Evolutionary conservation across 768 basidiomycete species (phyloP), one percentile per base, ranked within the genome.

Genomic region (Mycena albidolilacea): DNA sequence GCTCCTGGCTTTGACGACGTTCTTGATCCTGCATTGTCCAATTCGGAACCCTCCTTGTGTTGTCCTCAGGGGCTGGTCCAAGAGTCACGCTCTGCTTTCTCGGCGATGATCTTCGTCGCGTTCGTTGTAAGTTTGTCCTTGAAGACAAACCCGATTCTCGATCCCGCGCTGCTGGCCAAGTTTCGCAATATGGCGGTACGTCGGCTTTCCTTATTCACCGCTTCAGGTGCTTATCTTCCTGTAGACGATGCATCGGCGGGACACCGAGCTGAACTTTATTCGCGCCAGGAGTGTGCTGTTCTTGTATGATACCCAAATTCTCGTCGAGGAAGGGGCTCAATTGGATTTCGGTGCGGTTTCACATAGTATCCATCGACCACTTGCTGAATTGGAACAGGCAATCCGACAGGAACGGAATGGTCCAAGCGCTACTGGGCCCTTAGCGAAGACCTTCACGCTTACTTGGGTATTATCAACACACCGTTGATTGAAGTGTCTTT

Each of bases 231-330:
- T 52, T 35, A 21, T n/a, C 4, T 11, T 5, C 15, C 14, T 0
- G 15, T 50, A 64, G 63, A n/a, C 44, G 3, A 55, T 21, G 12
- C 46, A 59, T 17, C n/a, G 38, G 43, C 21, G 50, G 5, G 59
- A 67, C 64, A 70, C 73, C 11, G 52, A 65, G 37, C 21, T 67
- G 9, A 70, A 70, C 46, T 70, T 70, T n/a, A 23, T 74, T 9
- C 73, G 73, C 35, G 73, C 69, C 1, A 67, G 67, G 55, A 69
- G 61, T 9, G 35, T 19, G 1, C 52, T 74, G 3, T 44, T 64
- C 23, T 44, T 74, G 5, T 52, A 12, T n/a, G 69, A 74, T 35
- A 62, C 46, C n/a, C 50, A 43, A 35, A 17, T 55, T 23, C 41
- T 74, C 7, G 58, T 67, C 21, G 57, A 30, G 9, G 65, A 43